Base-by-base conservation (phyloP, 169 alveolate species). In the Eimeria maxima region DNA sequence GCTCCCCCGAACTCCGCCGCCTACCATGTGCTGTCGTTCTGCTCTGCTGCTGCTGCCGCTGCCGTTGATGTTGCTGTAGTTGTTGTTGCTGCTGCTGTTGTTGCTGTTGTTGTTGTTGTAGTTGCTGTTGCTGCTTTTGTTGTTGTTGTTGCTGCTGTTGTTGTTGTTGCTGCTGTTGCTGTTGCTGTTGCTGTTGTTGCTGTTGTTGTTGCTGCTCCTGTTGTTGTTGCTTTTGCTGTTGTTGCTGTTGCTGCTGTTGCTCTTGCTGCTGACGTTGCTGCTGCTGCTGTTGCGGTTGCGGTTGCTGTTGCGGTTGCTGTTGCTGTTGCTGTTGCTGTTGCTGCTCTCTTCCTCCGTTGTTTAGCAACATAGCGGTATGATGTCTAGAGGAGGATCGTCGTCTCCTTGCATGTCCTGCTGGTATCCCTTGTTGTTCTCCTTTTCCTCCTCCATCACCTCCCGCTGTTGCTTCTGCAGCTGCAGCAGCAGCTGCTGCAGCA, bases 221-320 rank as follows among this genome's bases (percentile, higher is more conserved):
- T 29, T 27, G 29, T 29, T 29, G 53, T 42, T 67, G 76, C 0
- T 24, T 8, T 2, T 74, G 84, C 55, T 74, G 53, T 10, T 11
- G 18, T 0, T 22, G 33, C 42, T 20, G 16, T 42, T 67, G 76
- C 10, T 22, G 33, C 38, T 67, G 18, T 24, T 29, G 84, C 24
- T 74, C 55, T 16, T 22, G 29, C 27, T 0, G n/a, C 22, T 18
- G 20, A 18, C 0, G 84, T 33, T 76, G 60, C 87, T 1, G 60
- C 42, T 38, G 87, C 87, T 38, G 87, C 65, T 76, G 60, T 65
- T 76, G 60, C 65, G 42, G 87, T 29, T 47, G 69, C 90, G n/a
- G 87, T 10, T 71, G 81, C 81, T 3, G 81, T 50, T 71, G 81
- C 81, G 8, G 81, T 2, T 71, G 81, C 1, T 71, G 81, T 20